phyloP scores from a whole-genome alignment of 495 filamentous ascomycete species.

The Bombardia bombarda region DNA sequence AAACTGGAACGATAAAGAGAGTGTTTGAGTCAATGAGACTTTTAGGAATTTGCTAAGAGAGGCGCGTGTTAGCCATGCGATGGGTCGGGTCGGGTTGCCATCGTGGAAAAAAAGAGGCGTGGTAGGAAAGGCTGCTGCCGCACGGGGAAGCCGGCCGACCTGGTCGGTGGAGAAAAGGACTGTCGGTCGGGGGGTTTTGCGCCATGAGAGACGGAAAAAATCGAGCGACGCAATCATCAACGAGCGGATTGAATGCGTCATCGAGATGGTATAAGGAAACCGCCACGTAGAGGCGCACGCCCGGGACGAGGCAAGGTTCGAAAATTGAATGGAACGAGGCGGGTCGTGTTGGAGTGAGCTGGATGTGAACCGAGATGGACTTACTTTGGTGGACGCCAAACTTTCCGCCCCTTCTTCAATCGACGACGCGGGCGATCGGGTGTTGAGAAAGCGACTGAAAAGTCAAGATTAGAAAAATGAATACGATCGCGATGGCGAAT shows the following conservation, averaged over 20 bases:
- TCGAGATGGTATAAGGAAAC: no score
- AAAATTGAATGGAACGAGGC: not conserved
- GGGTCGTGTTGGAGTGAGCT: not conserved
- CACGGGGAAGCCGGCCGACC: not conserved
- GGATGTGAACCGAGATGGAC: slow-evolving; percentile 1
- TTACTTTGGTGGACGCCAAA: slow-evolving; percentile 5
- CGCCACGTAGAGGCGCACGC: not conserved
- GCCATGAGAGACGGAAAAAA: no score
- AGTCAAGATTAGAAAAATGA: slow-evolving; percentile 5
- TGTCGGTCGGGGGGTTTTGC: no score
- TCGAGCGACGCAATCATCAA: no score
- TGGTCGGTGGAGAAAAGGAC: not conserved
- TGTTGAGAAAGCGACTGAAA: slow-evolving; percentile 4
- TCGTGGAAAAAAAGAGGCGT: not conserved
- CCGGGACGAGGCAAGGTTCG: not conserved
- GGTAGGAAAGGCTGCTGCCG: no score
- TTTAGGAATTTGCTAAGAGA: slow-evolving; percentile 4
- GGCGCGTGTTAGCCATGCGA: not conserved
- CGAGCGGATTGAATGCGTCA: no score
- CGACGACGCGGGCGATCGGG: not conserved
- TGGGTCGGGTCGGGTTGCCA: no score
- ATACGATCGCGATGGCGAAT: no score
- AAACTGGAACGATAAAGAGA: slow-evolving; percentile 10
- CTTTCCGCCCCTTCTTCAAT: slow-evolving; percentile 10
- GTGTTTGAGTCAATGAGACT: slow-evolving; percentile 15